Evolutionary conservation across 1,284 basidiomycete species (phyloP), one percentile per base, ranked within the genome.

Genomic region (Volvariella volvacea): DNA sequence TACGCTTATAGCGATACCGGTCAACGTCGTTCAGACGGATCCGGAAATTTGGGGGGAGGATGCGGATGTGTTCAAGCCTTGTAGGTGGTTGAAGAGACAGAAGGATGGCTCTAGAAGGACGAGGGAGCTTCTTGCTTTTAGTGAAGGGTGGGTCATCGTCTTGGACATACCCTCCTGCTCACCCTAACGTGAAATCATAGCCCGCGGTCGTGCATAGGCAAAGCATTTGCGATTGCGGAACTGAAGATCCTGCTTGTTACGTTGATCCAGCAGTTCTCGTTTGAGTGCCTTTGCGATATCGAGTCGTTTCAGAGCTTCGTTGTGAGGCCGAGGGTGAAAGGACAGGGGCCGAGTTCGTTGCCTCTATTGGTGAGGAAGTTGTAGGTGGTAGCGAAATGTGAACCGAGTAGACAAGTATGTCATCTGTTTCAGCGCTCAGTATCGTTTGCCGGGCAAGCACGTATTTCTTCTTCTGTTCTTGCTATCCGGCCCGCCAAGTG

Each of bases 251-350:
- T 78, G 42, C 60, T 67, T 19, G 55, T 73, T 16, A 67, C 69
- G 10, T 65, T 80, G 20, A 55, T 80, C 49, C 68, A 63, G 20
- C 69, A 73, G 30, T 80, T 77, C 55, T 65, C 70, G 4, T 76
- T 80, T 52, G 57, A 64, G 2, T 75, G 71, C 47, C 52, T 61
- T 16, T 52, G 61, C 38, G 63, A 77, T 20, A 78, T 80, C 41
- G 78, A 80, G 50, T 55, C 73, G 17, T 80, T 79, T 54, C 76
- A 78, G 50, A 77, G 76, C 43, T 80, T 80, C 49, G 78, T 80
- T 14, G 66, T 80, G 43, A 70, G 78, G n/a, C 74, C 78, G 34
- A 68, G 76, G 28, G 54, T 80, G 45, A 63, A 62, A 49, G 75
- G 76, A 39, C 62, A 78, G 50, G 64, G 62, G 1, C 55, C 63